Evolutionary conservation across 805 yeast species (phyloP).

Genomic region (Candida bentonensis): DNA sequence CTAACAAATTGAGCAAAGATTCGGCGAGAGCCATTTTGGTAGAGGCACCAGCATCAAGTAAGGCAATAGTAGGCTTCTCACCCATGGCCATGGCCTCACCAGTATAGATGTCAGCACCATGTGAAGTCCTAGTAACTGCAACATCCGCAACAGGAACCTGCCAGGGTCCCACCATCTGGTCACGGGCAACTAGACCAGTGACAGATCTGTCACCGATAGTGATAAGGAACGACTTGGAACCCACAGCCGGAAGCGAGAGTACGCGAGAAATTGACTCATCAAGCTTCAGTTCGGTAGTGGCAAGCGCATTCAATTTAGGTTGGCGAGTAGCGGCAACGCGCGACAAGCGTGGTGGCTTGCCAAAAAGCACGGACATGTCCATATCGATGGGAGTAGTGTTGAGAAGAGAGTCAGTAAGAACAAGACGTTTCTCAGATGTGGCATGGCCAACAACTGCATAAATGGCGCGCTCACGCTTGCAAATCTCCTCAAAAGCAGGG

Average conservation of each 20-base stretch:
- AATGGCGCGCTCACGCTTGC: conserved; percentile 92
- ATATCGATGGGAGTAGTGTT: conserved; percentile 84
- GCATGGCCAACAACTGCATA: conserved; percentile 94
- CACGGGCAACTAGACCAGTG: conserved; percentile 92
- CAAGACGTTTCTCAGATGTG: conserved; percentile 68
- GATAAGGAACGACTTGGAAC: conserved; percentile 83
- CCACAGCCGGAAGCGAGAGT: conserved; percentile 81
- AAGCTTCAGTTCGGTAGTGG: conserved; percentile 15
- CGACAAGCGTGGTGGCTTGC: conserved; percentile 94
- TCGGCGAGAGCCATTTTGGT: conserved; percentile 96
- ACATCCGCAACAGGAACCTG: conserved; percentile 98
- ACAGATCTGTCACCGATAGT: conserved; percentile 99
- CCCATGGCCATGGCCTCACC: conserved; percentile 99
- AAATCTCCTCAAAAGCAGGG: conserved; percentile 56
- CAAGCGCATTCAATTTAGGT: conserved; percentile 27
- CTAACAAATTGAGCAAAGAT: conserved; percentile 72
- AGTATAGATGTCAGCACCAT: conserved; percentile 63
- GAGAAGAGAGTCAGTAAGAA: conserved; percentile 66
- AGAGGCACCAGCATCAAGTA: conserved; percentile 77
- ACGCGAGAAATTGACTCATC: conserved; percentile 69
- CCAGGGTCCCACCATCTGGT: conserved; percentile 99
- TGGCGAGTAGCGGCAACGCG: conserved; percentile 54
- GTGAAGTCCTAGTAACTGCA: conserved; percentile 85
- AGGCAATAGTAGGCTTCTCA: conserved; percentile 83
- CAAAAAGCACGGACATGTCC: conserved; percentile 89